phyloP scores from a whole-genome alignment of 2,329 filamentous ascomycete genomes.

The Neofusicoccum laricinum region DNA sequence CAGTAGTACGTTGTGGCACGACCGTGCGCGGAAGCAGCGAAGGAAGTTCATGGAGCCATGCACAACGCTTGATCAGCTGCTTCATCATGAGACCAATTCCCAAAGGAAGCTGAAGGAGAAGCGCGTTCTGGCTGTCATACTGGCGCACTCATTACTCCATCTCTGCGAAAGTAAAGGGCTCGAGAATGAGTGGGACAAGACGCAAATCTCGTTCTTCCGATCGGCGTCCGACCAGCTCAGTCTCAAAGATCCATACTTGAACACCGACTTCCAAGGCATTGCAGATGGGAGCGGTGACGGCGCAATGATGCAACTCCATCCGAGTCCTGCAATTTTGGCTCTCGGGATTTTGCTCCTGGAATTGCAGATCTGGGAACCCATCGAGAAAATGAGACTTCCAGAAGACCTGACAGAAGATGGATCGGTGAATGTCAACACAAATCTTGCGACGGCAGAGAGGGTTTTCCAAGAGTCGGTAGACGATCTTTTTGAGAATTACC shows the following conservation, averaged over 20 bases:
- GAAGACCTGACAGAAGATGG: conserved; percentile 6
- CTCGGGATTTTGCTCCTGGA: conserved; percentile 7
- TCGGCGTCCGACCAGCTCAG: background rate
- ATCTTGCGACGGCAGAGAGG: conserved; percentile 1
- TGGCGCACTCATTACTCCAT: conserved; percentile 8
- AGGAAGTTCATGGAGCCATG: background rate
- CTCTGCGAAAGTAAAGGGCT: background rate
- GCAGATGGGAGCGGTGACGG: background rate
- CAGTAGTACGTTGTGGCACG: background rate
- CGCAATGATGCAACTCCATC: background rate
- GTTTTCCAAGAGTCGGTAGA: background rate
- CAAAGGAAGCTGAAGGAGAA: background rate
- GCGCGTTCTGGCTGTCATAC: conserved; percentile 6
- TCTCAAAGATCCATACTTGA: background rate
- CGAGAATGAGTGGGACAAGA: conserved; percentile 1
- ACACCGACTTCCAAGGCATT: background rate
- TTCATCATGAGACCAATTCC: background rate
- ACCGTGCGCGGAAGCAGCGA: background rate
- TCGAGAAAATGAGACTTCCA: background rate
- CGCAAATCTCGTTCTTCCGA: background rate
- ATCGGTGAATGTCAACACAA: background rate
- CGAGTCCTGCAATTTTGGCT: background rate
- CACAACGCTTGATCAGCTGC: conserved; percentile 1
- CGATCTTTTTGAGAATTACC: background rate
- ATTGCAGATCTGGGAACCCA: background rate